phyloP scores from a whole-genome alignment of 805 yeast species.

The Debaryomyces tyrocola region DNA sequence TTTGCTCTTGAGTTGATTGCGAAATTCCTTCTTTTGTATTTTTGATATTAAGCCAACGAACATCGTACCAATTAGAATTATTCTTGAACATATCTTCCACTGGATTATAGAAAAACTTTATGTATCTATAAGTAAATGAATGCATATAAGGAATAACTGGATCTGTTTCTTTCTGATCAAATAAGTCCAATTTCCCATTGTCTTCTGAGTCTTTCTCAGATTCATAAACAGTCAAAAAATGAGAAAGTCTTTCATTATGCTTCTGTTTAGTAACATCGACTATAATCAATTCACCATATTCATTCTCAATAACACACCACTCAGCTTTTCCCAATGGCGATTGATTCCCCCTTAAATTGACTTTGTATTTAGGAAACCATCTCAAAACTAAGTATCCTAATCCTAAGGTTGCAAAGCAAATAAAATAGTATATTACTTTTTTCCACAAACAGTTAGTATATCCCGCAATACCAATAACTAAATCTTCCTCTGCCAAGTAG shows the following conservation, averaged over 20 bases:
- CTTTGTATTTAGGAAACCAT: constrained; percentile 82
- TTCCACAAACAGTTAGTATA: constrained; percentile 57
- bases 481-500: constrained; percentile 93
- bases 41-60: constrained; percentile 65
- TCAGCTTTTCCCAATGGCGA: constrained; percentile 79
- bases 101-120: constrained; percentile 82
- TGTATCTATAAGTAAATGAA: constrained; percentile 77
- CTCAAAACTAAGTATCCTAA: constrained; percentile 68
- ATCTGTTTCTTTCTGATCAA: constrained; percentile 40
- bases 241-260: constrained; percentile 72
- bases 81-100: constrained; percentile 81
- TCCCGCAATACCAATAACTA: constrained; percentile 93
- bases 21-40: constrained; percentile 67
- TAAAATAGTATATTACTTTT: constrained; percentile 45
- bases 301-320: constrained; percentile 93
- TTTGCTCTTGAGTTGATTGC: constrained; percentile 64
- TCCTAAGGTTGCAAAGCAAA: constrained; percentile 67
- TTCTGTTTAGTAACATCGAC: constrained; percentile 55
- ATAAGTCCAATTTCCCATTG: constrained; percentile 16
- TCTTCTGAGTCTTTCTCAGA: constrained; percentile 24
- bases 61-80: constrained; percentile 84
- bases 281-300: constrained; percentile 79
- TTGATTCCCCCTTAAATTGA: constrained; percentile 62
- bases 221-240: constrained; percentile 47
- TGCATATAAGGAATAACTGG: constrained; percentile 71